These are phyloP conservation scores for Lomentospora prolificans DNA, from an alignment of 2,329 filamentous ascomycete species.

Conservation along the genomic window DNA sequence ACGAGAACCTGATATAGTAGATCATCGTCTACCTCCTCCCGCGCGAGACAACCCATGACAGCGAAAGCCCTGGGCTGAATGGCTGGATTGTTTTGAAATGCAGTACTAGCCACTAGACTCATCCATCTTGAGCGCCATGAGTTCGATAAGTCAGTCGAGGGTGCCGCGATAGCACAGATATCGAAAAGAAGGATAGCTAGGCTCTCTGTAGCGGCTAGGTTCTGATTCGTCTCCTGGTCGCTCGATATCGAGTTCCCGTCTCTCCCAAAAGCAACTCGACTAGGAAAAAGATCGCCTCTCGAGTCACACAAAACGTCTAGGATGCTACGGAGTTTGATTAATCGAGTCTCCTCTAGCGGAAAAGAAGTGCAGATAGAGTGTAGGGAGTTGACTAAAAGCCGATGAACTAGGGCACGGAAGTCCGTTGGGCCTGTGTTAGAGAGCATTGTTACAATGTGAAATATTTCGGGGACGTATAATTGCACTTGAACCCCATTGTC, in stretches of 20 bases:
- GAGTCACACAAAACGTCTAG: conserved; percentile 52
- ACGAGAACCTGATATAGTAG: conserved; percentile 62
- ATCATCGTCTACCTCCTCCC: conserved; percentile 65
- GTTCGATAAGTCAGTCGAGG: conserved; percentile 55
- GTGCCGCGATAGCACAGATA: conserved; percentile 52
- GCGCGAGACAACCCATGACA: conserved; percentile 60
- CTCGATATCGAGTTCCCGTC: conserved; percentile 47
- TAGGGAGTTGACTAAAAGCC: conserved; percentile 55
- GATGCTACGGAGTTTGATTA: conserved; percentile 44
- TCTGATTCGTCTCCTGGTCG: conserved; percentile 40
- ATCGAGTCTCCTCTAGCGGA: conserved; percentile 46
- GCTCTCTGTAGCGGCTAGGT: conserved; percentile 48
- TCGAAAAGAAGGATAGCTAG: conserved; percentile 54
- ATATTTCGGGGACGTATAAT: conserved; percentile 58
- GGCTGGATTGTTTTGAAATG: conserved; percentile 63
- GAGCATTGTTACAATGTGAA: conserved; percentile 62
- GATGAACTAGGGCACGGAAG: conserved; percentile 49
- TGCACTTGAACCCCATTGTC: conserved; percentile 58
- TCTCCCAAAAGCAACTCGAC: conserved; percentile 31
- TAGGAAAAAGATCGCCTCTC: conserved; percentile 46
- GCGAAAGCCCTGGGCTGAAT: conserved; percentile 61
- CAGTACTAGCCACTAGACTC: conserved; percentile 62
- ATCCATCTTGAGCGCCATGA: conserved; percentile 64
- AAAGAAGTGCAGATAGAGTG: conserved; percentile 61
- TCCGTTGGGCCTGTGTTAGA: conserved; percentile 53